phyloP scores from a whole-genome alignment of 202 grass and related monocot genomes.

The Hordeum pubiflorum region DNA sequence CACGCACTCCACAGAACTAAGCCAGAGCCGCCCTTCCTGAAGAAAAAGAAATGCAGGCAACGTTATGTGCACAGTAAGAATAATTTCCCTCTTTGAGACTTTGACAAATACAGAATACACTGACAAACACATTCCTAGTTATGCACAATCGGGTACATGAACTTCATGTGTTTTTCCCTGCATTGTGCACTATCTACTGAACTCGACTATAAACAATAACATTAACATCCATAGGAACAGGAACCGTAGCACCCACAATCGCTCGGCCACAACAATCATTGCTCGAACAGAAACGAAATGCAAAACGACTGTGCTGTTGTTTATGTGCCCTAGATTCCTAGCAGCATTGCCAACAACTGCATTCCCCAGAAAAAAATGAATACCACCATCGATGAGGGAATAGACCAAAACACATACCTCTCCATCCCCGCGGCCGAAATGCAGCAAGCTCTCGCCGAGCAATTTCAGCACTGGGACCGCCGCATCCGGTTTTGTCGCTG shows the following conservation, averaged over 20 bases:
- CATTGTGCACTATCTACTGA: slow-evolving; percentile 14
- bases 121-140: not conserved
- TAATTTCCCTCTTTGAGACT: not conserved
- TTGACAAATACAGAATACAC: slow-evolving; percentile 6
- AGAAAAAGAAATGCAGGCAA: not conserved
- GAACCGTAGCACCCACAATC: not conserved
- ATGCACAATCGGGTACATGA: slow-evolving; percentile 14
- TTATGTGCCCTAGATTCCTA: not conserved
- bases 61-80: not conserved
- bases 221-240: not conserved
- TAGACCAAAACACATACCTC: slow-evolving; percentile 37
- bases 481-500: slow-evolving; percentile 16
- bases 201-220: not conserved
- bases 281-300: not conserved
- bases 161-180: not conserved
- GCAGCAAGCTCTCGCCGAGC: slow-evolving; percentile 52
- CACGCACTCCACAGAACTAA: slow-evolving; percentile 57
- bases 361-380: not conserved
- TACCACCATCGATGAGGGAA: not conserved
- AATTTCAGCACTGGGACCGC: slow-evolving; percentile 53
- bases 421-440: slow-evolving; percentile 48
- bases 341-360: not conserved
- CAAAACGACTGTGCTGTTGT: not conserved
- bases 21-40: slow-evolving; percentile 54
- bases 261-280: not conserved